These are phyloP conservation scores for Neurospora sp. DNA, from an alignment of 495 filamentous ascomycete genomes.

Conservation along the genomic window DNA sequence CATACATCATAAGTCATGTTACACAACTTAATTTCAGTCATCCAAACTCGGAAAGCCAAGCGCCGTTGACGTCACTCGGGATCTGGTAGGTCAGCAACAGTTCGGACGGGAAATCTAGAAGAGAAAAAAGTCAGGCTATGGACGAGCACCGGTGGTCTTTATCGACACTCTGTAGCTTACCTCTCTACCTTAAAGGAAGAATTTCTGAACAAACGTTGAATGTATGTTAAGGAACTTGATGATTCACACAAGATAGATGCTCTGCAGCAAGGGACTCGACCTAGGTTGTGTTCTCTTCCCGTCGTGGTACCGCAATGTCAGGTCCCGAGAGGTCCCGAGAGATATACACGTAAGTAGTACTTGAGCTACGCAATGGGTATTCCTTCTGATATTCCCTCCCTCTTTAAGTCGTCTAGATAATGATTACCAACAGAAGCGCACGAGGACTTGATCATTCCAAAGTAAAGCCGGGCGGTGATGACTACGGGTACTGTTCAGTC, in stretches of 20 bases:
- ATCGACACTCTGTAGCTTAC: background rate
- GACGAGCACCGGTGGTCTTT: background rate
- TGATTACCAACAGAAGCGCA: background rate
- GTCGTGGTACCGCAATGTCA: background rate
- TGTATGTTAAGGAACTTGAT: background rate
- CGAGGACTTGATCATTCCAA: background rate
- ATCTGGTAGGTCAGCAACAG: background rate
- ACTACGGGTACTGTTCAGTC: background rate
- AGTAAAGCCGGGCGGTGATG: background rate
- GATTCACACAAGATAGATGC: background rate
- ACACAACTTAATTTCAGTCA: background rate
- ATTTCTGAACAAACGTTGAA: background rate
- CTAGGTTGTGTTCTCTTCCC: background rate
- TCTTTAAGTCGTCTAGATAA: background rate
- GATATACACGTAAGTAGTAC: background rate
- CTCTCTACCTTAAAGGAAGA: background rate
- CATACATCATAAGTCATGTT: background rate
- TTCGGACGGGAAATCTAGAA: background rate
- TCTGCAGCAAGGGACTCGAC: background rate
- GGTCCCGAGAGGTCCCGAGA: background rate
- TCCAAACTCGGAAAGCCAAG: background rate
- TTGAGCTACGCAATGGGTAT: background rate
- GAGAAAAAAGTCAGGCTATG: background rate
- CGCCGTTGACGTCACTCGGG: background rate
- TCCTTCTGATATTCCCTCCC: background rate